Evolutionary conservation across 371 early-diverging fungal genomes (phyloP).

Genomic region (Blakeslea trispora): DNA sequence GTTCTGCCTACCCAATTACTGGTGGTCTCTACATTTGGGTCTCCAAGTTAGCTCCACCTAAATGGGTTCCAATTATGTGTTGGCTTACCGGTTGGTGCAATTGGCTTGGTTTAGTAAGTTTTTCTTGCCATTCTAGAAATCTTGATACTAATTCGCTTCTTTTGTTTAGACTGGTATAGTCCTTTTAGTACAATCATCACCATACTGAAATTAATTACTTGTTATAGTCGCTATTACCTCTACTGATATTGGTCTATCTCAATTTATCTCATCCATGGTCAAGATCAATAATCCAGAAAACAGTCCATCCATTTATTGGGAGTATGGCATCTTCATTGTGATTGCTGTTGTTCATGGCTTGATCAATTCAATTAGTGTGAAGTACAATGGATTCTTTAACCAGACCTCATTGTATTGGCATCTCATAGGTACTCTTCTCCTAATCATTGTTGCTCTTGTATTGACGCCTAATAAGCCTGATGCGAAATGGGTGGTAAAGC

Average conservation of each 20-base stretch:
- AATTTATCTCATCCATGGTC: slow-evolving; percentile 51
- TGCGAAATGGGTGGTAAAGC: slow-evolving; percentile 44
- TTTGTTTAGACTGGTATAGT: slow-evolving; percentile 30
- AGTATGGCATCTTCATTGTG: slow-evolving; percentile 44
- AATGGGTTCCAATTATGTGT: slow-evolving; percentile 58
- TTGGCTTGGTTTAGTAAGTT: slow-evolving; percentile 56
- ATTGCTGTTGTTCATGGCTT: slow-evolving; percentile 55
- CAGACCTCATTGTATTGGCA: slow-evolving; percentile 63
- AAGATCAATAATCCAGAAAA: slow-evolving; percentile 40
- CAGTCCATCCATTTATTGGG: slow-evolving; percentile 42
- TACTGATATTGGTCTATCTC: slow-evolving; percentile 53
- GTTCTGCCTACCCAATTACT: slow-evolving; percentile 72
- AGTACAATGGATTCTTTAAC: slow-evolving; percentile 56
- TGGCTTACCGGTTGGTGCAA: slow-evolving; percentile 64
- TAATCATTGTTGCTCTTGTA: slow-evolving; percentile 58
- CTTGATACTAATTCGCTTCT: not conserved
- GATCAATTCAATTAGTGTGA: slow-evolving; percentile 58
- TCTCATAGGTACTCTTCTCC: slow-evolving; percentile 58
- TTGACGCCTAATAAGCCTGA: slow-evolving; percentile 49
- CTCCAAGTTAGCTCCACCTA: slow-evolving; percentile 55
- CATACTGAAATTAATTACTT: not conserved
- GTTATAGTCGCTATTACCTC: slow-evolving; percentile 49
- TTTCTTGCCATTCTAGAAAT: slow-evolving; percentile 3
- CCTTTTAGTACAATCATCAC: not conserved
- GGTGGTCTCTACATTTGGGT: slow-evolving; percentile 67